A percentile compares a stretch with the other conserved stretches of the same genome.
Evolutionary conservation across 2,329 filamentous ascomycete genomes (phyloP).

Genomic region (Ophiostoma ips): DNA sequence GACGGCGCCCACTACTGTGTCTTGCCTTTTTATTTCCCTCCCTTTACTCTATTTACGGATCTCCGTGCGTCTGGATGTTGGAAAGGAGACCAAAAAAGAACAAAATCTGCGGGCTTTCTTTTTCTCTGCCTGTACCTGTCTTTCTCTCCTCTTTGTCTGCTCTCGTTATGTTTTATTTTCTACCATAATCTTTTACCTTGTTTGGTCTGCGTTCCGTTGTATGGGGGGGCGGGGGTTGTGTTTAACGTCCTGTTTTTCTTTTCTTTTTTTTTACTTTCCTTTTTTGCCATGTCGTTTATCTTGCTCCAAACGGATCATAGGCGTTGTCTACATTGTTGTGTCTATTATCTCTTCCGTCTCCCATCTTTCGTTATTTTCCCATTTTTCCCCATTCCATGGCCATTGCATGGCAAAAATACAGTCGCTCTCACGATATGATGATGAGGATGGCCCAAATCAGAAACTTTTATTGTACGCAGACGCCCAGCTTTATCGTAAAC

Average conservation of each 20-base stretch:
- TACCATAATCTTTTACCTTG: slow-evolving; percentile 27
- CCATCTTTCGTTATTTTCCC: not conserved
- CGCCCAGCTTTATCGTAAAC: too few relatives aligned
- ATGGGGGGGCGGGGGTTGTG: too few relatives aligned
- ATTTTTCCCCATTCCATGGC: too few relatives aligned
- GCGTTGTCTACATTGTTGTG: slow-evolving; percentile 7
- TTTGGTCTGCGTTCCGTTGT: slow-evolving; percentile 27
- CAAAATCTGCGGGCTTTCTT: not conserved
- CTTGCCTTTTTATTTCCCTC: not conserved
- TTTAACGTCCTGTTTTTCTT: too few relatives aligned
- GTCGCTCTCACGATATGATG: too few relatives aligned
- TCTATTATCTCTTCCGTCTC: not conserved
- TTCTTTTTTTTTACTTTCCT: slow-evolving; percentile 13
- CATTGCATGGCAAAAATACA: too few relatives aligned
- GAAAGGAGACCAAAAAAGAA: not conserved
- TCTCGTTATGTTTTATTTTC: slow-evolving; percentile 29
- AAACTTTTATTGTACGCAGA: too few relatives aligned
- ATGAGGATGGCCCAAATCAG: too few relatives aligned
- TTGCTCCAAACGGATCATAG: slow-evolving; percentile 6
- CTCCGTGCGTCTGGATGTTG: not conserved
- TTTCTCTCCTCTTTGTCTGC: not conserved
- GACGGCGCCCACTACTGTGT: not conserved
- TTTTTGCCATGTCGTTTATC: slow-evolving; percentile 4
- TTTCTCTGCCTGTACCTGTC: not conserved
- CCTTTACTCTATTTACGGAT: not conserved